Conservation (phyloP, 345 rosid genomes). For the Eucalyptus globulus region DNA sequence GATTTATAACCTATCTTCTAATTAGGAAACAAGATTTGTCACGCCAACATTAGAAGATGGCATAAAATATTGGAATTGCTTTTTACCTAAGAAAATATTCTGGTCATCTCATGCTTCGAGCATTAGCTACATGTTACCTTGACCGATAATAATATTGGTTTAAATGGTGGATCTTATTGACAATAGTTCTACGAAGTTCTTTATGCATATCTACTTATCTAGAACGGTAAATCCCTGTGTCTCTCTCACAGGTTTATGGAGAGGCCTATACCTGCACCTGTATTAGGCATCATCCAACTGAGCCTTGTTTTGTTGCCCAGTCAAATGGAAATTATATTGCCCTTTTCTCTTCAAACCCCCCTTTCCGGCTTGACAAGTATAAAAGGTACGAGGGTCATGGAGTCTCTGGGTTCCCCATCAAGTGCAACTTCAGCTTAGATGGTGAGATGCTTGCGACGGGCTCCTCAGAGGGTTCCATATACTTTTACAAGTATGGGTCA, state of each 20-base stretch:
- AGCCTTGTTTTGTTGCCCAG: conserved; percentile 60
- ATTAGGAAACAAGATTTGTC: neutral
- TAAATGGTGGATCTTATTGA: neutral
- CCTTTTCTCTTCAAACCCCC: conserved; percentile 61
- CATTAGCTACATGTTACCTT: neutral
- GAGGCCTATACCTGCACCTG: conserved; percentile 87
- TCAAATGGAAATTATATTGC: conserved; percentile 90
- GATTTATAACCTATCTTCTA: neutral
- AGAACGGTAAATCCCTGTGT: neutral
- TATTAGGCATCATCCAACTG: conserved; percentile 54
- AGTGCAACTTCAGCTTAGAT: conserved; percentile 65
- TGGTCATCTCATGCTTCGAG: neutral
- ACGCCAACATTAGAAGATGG: neutral
- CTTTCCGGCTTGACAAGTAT: conserved; percentile 79
- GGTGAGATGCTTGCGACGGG: conserved; percentile 64
- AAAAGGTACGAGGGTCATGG: conserved; percentile 62
- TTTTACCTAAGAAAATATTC: neutral
- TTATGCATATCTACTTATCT: neutral
- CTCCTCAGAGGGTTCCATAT: conserved; percentile 68
- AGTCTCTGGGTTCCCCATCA: conserved; percentile 76
- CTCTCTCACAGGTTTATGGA: conserved; percentile 44
- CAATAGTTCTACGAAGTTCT: neutral
- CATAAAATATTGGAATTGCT: neutral
- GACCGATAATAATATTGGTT: neutral
- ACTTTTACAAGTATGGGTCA: conserved; percentile 37